A percentile compares a stretch with the other conserved stretches of the same genome.
phyloP scores from a whole-genome alignment of 2,329 filamentous ascomycete genomes.

The Calonectria montana region DNA sequence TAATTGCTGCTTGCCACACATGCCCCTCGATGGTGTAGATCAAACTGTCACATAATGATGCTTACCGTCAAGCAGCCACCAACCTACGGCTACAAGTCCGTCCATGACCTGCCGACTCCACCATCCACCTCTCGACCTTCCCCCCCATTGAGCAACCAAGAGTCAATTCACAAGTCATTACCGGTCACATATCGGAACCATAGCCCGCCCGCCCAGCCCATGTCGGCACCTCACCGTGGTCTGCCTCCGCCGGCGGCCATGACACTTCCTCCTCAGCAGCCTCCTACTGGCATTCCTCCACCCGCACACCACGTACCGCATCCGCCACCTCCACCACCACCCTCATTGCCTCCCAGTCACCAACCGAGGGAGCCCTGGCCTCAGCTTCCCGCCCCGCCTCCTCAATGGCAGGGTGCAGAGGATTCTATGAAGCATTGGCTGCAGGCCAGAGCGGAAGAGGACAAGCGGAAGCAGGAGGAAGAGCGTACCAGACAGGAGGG shows the following conservation, averaged over 20 bases:
- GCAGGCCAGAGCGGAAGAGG: conserved; percentile 77
- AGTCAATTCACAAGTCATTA: conserved; percentile 55
- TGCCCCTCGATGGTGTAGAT: conserved; percentile 42
- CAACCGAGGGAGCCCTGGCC: conserved; percentile 56
- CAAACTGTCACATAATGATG: conserved; percentile 59
- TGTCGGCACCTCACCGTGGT: conserved; percentile 77
- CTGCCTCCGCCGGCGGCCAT: conserved; percentile 76
- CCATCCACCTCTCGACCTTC: conserved; percentile 66
- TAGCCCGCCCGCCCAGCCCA: conserved; percentile 65
- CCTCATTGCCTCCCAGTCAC: conserved; percentile 41
- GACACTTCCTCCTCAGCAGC: conserved; percentile 65
- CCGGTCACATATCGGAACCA: conserved; percentile 55
- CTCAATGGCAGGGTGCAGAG: conserved; percentile 74
- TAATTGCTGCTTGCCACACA: conserved; percentile 36
- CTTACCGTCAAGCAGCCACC: conserved; percentile 71
- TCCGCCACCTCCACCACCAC: conserved; percentile 42
- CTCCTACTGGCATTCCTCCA: conserved; percentile 44
- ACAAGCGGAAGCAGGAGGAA: conserved; percentile 79
- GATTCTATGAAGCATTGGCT: conserved; percentile 80
- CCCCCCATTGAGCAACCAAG: conserved; percentile 64
- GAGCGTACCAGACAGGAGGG: conserved; percentile 75
- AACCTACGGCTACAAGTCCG: conserved; percentile 68
- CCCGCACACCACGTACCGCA: conserved; percentile 46
- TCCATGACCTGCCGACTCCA: conserved; percentile 72
- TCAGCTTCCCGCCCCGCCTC: conserved; percentile 71